Evolutionary conservation across 2,329 filamentous ascomycete species (phyloP), one percentile per base, ranked within the genome.

Genomic region (Pseudocercospora macadamiae): DNA sequence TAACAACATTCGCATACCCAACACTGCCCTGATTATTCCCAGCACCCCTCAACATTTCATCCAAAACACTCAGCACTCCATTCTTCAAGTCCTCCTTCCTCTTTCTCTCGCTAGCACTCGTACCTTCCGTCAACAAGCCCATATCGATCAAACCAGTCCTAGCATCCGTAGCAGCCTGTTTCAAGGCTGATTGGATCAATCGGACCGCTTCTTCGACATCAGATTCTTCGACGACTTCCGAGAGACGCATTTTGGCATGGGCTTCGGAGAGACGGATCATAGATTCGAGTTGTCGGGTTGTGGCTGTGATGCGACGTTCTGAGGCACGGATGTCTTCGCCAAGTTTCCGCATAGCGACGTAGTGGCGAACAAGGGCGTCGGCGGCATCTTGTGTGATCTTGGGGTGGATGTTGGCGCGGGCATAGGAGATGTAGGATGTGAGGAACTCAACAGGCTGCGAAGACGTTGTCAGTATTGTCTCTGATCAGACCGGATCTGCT

Each of bases 191-290:
- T 71, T 93, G 91, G 76, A 99, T 99, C 39, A 99, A 82, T 9
- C 95, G 89, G 47, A 96, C 91, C 0, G 95, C 93, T 78, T 99
- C 95, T 51, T 86, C 79, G 4, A 99, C 96, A 70, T 99, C 96
- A 49, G 84, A 83, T 25, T 83, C 85, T 0, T 90, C 92, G 39
- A 99, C 95, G 12, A 82, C 84, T 2, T 81, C 74, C 0, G 89
- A 86, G 4, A 99, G 84, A 3, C 95, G 89, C 96, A 99, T 99
- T 76, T 97, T 97, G 51, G 95, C 96, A 76, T 99, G 96, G 0
- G 93, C 95, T 79, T 99, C 95, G 1, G 93, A 80, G 2, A 99
- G 88, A 62, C 95, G 93, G 72, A 99, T 97, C 96, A 99, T 99
- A 45, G 89, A 95, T 78, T 99, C 96, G 4, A 99, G 83, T 77